Evolutionary conservation across 768 basidiomycete species (phyloP).

Genomic region (Lactarius sp.): DNA sequence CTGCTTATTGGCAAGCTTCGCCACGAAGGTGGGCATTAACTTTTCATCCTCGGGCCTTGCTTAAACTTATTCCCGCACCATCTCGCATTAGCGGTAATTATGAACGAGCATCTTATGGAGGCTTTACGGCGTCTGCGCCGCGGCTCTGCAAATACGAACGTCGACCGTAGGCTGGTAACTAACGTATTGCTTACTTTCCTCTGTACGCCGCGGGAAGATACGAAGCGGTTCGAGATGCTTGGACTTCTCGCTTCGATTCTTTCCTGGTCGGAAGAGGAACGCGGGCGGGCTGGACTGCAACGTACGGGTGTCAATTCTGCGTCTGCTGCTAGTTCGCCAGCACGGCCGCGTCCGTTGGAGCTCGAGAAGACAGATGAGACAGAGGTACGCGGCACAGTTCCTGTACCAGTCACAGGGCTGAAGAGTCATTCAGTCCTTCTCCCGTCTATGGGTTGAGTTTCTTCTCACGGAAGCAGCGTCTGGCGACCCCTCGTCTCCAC

Average conservation of each 20-base stretch:
- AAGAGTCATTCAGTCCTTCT: slow-evolving; percentile 68
- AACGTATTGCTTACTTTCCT: slow-evolving; percentile 92
- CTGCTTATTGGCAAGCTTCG: slow-evolving; percentile 91
- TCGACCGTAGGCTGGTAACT: slow-evolving; percentile 89
- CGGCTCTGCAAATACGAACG: slow-evolving; percentile 78
- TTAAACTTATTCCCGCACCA: slow-evolving; percentile 11
- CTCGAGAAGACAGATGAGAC: slow-evolving; percentile 80
- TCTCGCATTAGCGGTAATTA: slow-evolving; percentile 71
- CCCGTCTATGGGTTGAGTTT: slow-evolving; percentile 96
- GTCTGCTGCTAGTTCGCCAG: slow-evolving; percentile 28
- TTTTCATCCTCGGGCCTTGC: not conserved
- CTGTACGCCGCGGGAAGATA: slow-evolving; percentile 82
- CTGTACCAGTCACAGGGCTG: not conserved
- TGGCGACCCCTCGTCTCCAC: slow-evolving; percentile 32
- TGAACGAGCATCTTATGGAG: slow-evolving; percentile 97
- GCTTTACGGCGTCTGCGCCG: slow-evolving; percentile 91
- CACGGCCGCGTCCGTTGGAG: slow-evolving; percentile 44
- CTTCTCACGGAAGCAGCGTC: slow-evolving; percentile 84
- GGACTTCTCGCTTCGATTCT: slow-evolving; percentile 82
- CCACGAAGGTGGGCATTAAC: slow-evolving; percentile 71
- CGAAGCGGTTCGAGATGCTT: slow-evolving; percentile 97
- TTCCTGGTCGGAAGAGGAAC: slow-evolving; percentile 88
- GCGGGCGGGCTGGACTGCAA: slow-evolving; percentile 86
- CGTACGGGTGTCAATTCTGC: slow-evolving; percentile 36
- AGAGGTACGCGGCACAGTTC: slow-evolving; percentile 47